Percentiles rank a stretch among this genome's conserved stretches.
phyloP scores from a whole-genome alignment of 208 protist genomes.

The Endotrypanum monterogeii region DNA sequence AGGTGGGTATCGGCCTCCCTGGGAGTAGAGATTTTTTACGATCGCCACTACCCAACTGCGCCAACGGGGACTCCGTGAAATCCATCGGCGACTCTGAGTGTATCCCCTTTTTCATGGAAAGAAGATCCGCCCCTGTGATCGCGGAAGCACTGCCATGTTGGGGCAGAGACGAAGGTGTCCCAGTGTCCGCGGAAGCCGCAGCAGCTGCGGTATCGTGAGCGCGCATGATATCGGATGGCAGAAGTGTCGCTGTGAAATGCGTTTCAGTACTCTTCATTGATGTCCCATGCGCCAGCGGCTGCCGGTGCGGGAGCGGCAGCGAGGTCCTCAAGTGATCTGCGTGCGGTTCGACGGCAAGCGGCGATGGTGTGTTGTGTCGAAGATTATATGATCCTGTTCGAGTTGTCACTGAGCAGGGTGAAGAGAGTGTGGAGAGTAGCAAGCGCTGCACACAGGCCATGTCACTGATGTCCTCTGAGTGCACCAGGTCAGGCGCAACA shows the following conservation, averaged over 20 bases:
- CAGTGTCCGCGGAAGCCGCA: neutral
- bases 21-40: neutral
- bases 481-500: neutral
- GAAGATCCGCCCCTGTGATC: neutral
- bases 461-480: neutral
- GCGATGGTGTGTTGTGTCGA: neutral
- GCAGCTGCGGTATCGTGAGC: conserved; percentile 1
- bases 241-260: neutral
- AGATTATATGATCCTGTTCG: neutral
- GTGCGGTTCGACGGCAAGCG: neutral
- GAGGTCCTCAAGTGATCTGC: neutral
- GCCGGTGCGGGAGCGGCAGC: neutral
- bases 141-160: neutral
- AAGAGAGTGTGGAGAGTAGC: conserved; percentile 6
- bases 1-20: neutral
- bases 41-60: neutral
- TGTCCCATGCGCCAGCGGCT: neutral
- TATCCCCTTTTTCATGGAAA: neutral
- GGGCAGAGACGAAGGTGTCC: neutral
- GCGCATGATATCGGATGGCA: neutral
- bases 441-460: neutral
- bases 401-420: neutral
- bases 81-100: neutral
- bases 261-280: too few relatives aligned
- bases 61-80: neutral